Base-by-base conservation (phyloP, 129 eudicot genomes). In the carrot (Daucus carota) region DNA sequence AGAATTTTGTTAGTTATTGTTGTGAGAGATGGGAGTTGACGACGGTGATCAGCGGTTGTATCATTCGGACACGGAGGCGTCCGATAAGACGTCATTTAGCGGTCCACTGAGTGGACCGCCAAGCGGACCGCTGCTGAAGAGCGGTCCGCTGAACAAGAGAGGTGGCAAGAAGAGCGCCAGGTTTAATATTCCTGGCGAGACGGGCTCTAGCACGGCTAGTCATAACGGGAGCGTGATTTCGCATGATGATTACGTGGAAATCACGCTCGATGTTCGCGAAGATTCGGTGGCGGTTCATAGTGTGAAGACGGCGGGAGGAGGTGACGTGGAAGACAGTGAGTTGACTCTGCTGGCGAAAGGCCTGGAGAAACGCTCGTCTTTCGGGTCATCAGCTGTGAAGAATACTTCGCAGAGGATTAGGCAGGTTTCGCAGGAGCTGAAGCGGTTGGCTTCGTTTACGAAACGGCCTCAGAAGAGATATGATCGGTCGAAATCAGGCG, bases 211-310 rank as follows among this genome's bases (percentile, higher is more conserved):
- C 33, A 60, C 79, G 6, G 84, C 68, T 34, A 84, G 83, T n/a
- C 48, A 40, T 73, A 36, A 36, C 8, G 74, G 74, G 29, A 70
- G 52, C 45, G 74, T 38, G 45, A 54, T 16, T 10, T 70, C 84
- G n/a, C 43, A 50, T 28, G 84, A 81, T 8, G 81, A 84, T 22
- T 89, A 87, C 48, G 97, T 89, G 4, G 97, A 91, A 40, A 89
- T 89, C 86, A 89, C 95, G 26, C 85, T 91, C 74, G 94, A 89
- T 57, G 89, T 92, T n/a, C 81, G 86, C 7, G 97, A 91, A 8
- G 97, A 89, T 76, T 85, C 90, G n/a, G 92, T 91, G 72, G 95
- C 94, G 17, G 86, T 89, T 2, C 97, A 91, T 77, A 91, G 97
- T 69, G 90, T 91, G 5, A 91, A 84, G 76, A 79, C 87, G 10